Evolutionary conservation across 805 yeast genomes (phyloP), one percentile per base, ranked within the genome.

Genomic region (Kazachstania viticola): DNA sequence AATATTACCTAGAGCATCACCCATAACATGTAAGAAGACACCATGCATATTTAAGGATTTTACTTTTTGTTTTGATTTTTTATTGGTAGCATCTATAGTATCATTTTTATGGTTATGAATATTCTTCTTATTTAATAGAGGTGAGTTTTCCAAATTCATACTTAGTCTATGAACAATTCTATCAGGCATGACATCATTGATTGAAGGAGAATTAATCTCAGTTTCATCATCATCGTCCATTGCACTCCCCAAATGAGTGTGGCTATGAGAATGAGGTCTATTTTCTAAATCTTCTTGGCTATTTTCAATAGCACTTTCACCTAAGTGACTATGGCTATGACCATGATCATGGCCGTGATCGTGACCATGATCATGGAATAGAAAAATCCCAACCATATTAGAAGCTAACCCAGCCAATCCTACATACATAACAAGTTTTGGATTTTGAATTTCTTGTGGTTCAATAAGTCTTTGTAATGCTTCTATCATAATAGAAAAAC

Each of bases 21-120:
- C 97, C 45, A 91, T 40, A 9, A 91, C 98, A 51, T 88, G 98
- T 49, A 88, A 65, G 51, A 83, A 91, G 3, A 88, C 96, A 41
- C 98, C 98, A 48, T 83, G 87, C 96, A 88, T 88, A 58, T 91
- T 88, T 63, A 88, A 64, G n/a, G 95, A 81, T 50, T 70, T 73
- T 21, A 57, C 46, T 38, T 63, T 32, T 13, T 26, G 23, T 14
- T 24, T 18, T n/a, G 25, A 19, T 15, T 21, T 18, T n/a, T 18
- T 15, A 6, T 13, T 18, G 9, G 25, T 22, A 8, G 29, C 14
- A 19, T 28, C 36, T n/a, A n/a, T n/a, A 23, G 25, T 23, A 23
- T 8, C 9, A 8, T 23, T 9, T 5, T 21, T 13, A 4, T 28
- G 14, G 12, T 19, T 21, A 16, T 27, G 16, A 4, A 7, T 27